phyloP scores from a whole-genome alignment of 805 yeast genomes.

The Candida gorgasii region DNA sequence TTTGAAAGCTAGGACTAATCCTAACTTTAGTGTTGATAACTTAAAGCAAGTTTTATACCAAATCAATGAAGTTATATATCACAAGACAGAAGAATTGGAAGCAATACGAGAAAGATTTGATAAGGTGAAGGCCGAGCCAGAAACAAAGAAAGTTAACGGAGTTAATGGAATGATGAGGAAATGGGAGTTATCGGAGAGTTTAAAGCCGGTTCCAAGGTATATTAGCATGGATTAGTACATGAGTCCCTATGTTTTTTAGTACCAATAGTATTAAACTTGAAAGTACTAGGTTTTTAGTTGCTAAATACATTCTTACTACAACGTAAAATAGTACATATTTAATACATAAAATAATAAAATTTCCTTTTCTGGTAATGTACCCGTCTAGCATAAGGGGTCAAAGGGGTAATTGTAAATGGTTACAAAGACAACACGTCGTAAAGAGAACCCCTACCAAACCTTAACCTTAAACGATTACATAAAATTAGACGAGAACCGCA shows the following conservation, averaged over 20 bases:
- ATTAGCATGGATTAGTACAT: not conserved
- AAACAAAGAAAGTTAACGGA: not conserved
- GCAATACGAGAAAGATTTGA: not conserved
- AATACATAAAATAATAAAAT: too few relatives aligned
- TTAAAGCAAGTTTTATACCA: slow-evolving; percentile 31
- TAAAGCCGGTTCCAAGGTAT: slow-evolving; percentile 1
- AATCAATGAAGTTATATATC: slow-evolving; percentile 22
- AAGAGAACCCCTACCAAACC: not conserved
- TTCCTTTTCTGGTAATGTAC: too few relatives aligned
- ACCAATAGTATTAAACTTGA: too few relatives aligned
- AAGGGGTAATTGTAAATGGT: too few relatives aligned
- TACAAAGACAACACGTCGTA: too few relatives aligned
- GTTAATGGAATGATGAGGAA: slow-evolving; percentile 7
- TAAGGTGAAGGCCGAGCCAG: not conserved
- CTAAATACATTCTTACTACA: too few relatives aligned
- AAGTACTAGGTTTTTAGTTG: too few relatives aligned
- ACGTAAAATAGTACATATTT: too few relatives aligned
- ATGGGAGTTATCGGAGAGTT: slow-evolving; percentile 2
- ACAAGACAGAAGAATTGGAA: slow-evolving; percentile 9
- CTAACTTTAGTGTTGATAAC: slow-evolving; percentile 22
- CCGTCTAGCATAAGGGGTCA: too few relatives aligned
- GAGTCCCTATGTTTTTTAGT: not conserved
- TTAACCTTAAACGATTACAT: not conserved
- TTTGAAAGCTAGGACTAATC: slow-evolving; percentile 27
- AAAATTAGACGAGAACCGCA: slow-evolving; percentile 5